Evolutionary conservation across 1,284 basidiomycete species (phyloP).

Genomic region (Tausonia pullulans): DNA sequence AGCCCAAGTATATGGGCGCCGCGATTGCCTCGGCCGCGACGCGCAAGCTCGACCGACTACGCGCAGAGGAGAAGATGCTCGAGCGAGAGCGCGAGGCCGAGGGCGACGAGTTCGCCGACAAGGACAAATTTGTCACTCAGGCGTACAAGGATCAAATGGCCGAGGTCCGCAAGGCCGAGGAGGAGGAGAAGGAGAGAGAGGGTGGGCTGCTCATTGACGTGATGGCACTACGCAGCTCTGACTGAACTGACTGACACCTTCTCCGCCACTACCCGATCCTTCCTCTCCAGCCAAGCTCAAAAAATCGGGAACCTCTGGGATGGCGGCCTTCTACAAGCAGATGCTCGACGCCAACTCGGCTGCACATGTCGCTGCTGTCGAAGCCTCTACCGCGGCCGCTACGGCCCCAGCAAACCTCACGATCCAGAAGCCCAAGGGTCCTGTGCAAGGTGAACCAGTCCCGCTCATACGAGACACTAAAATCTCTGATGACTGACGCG

Average conservation of each 20-base stretch:
- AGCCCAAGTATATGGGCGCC: slow-evolving; percentile 88
- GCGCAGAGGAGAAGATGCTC: slow-evolving; percentile 97
- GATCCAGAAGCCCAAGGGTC: slow-evolving; percentile 41
- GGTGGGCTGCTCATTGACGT: slow-evolving; percentile 43
- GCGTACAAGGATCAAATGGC: slow-evolving; percentile 96
- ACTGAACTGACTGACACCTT: slow-evolving; percentile 14
- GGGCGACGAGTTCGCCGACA: slow-evolving; percentile 87
- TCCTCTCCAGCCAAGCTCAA: slow-evolving; percentile 35
- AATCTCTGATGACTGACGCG: not conserved
- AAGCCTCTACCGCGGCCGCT: slow-evolving; percentile 20
- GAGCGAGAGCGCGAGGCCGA: slow-evolving; percentile 84
- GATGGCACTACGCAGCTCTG: not conserved
- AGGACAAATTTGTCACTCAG: slow-evolving; percentile 93
- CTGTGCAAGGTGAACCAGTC: slow-evolving; percentile 44
- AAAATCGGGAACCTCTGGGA: slow-evolving; percentile 45
- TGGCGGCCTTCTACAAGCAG: slow-evolving; percentile 76
- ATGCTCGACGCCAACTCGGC: slow-evolving; percentile 70
- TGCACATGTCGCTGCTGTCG: slow-evolving; percentile 70
- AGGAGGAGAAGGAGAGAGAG: slow-evolving; percentile 75
- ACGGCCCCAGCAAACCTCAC: slow-evolving; percentile 9
- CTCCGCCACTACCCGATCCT: not conserved
- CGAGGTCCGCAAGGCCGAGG: slow-evolving; percentile 77
- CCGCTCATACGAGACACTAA: not conserved
- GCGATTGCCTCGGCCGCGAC: slow-evolving; percentile 76
- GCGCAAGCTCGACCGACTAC: slow-evolving; percentile 74